Percentiles rank a stretch among this genome's conserved stretches.
These are phyloP conservation scores for Talaromyces borbonicus DNA, from an alignment of 495 filamentous ascomycete species.

Conservation along the genomic window DNA sequence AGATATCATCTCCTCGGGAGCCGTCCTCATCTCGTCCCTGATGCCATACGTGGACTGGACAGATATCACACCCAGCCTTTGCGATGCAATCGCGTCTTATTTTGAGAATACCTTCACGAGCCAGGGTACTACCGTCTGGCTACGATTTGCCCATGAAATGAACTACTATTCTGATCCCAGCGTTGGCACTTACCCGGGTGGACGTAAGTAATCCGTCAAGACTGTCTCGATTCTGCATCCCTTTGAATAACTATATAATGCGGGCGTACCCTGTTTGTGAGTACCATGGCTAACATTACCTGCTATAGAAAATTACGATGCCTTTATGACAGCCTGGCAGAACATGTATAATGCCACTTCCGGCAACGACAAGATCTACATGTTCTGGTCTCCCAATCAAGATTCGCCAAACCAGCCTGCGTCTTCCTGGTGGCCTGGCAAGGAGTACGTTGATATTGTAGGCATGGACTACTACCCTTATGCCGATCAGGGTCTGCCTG, in stretches of 20 bases:
- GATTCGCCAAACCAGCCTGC: neutral
- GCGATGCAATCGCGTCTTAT: neutral
- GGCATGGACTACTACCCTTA: slow-evolving; percentile 3
- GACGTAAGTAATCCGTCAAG: neutral
- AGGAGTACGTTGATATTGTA: slow-evolving; percentile 1
- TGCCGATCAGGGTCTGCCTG: neutral
- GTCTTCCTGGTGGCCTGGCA: slow-evolving; percentile 1
- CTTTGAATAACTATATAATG: neutral
- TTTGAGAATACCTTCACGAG: slow-evolving; percentile 3
- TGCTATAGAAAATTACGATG: neutral
- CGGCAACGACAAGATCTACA: slow-evolving; percentile 3
- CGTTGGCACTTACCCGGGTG: slow-evolving; percentile 1
- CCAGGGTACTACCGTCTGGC: neutral
- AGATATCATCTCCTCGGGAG: slow-evolving; percentile 1
- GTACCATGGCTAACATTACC: neutral
- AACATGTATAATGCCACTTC: slow-evolving; percentile 4
- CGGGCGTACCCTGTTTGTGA: no score
- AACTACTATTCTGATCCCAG: slow-evolving; percentile 2
- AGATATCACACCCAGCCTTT: neutral
- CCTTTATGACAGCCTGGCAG: slow-evolving; percentile 1
- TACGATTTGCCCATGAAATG: slow-evolving; percentile 3
- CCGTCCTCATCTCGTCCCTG: neutral
- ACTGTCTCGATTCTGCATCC: no score
- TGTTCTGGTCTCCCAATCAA: slow-evolving; percentile 1
- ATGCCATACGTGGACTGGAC: neutral